Evolutionary conservation across 1,139 yeast species (phyloP).

Genomic region (Suhomyces ambrosiae): DNA sequence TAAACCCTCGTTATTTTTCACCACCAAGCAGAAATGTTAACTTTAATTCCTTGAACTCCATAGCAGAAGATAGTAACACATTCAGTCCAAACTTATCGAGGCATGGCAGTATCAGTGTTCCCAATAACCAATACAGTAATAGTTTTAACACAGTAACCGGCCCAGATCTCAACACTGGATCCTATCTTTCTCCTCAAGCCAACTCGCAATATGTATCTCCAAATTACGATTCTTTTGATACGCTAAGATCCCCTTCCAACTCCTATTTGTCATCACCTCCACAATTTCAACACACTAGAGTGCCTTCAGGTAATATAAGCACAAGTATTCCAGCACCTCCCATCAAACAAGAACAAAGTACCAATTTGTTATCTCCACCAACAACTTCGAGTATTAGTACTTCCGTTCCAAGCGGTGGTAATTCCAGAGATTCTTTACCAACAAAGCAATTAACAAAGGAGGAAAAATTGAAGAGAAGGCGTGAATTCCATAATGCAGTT

Average conservation of each 20-base stretch:
- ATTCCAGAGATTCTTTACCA: conserved; percentile 16
- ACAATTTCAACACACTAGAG: conserved; percentile 20
- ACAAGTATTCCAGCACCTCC: conserved; percentile 30
- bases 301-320: conserved; percentile 30
- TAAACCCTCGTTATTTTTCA: conserved; percentile 47
- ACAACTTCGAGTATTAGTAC: conserved; percentile 26
- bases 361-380: conserved; percentile 31
- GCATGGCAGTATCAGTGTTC: conserved; percentile 37
- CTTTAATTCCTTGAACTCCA: conserved; percentile 33
- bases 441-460: conserved; percentile 61
- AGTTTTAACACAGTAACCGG: conserved; percentile 16
- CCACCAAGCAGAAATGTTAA: conserved; percentile 35
- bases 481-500: conserved; percentile 81
- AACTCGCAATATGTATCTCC: conserved; percentile 21
- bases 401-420: conserved; percentile 27
- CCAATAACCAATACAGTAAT: conserved; percentile 17
- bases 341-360: conserved; percentile 21
- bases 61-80: conserved; percentile 33
- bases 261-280: conserved; percentile 44
- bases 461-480: conserved; percentile 65
- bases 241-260: conserved; percentile 33
- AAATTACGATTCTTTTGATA: conserved; percentile 29
- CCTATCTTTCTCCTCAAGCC: conserved; percentile 19
- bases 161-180: conserved; percentile 17
- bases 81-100: conserved; percentile 38